Base-by-base conservation (phyloP, 148 eudicot species). In the Gaultheria prostrata region DNA sequence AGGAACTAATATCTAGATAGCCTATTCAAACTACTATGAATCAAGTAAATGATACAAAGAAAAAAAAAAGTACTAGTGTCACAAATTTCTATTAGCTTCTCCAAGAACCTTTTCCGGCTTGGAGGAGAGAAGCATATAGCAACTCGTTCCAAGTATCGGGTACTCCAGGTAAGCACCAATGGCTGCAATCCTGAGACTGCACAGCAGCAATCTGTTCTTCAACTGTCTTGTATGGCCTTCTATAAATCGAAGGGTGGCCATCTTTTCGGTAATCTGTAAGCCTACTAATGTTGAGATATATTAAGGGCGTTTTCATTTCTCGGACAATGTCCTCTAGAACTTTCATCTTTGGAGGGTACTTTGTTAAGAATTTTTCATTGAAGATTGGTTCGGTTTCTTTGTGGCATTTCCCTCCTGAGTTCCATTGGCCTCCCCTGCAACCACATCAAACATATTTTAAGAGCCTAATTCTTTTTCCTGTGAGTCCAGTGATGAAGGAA, bases 81-180 rank as follows among this genome's bases (percentile, higher is more conserved):
- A 1, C 1, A 30, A n/a, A 73, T 72, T 80, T 70, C 24, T 14
- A 51, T 79, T 84, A 84, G 72, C 71, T 78, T 65, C 85, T 77
- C 87, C 88, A 88, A 77, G 91, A 89, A 6, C 90, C 91, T 86
- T 85, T 88, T 45, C 93, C 87, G 15, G 82, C 49, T 79, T 89
- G 87, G 83, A 92, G 45, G 24, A 94, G 91, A 81, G 95, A 90
- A 24, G 88, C 94, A 43, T 96, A 94, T 18, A 94, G 88, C 85
- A 96, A 84, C 88, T 94, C 93, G 45, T 96, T 96, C 98, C 98
- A 96, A 17, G 92, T 87, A 61, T 96, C 98, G 0, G 98, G 98
- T 72, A 96, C 93, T 50, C 98, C 98, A 0, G 98, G 98, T 84
- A 96, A 87, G 89, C 98, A 96, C 98, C 98, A 96, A 77, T 96